Percentiles rank a stretch among this genome's conserved stretches.
phyloP scores from a whole-genome alignment of 805 yeast genomes.

The Sugiyamaella boreocaroliniensis region DNA sequence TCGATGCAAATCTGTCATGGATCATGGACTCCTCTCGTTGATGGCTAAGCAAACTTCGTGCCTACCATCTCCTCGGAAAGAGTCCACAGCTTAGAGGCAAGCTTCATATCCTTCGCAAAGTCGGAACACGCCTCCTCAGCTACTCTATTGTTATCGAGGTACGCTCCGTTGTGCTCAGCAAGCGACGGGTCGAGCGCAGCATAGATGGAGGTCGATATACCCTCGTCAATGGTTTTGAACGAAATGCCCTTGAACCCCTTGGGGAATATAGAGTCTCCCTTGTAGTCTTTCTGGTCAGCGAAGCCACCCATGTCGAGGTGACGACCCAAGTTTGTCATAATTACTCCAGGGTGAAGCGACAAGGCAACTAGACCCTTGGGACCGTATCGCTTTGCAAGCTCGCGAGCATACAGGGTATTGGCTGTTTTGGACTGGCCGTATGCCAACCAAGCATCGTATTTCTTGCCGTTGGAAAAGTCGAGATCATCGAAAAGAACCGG shows the following conservation, averaged over 20 bases:
- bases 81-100: conserved; percentile 8
- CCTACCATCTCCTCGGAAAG: conserved; percentile 4
- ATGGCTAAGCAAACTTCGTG: too few relatives aligned
- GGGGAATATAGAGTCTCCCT: background rate
- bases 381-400: conserved; percentile 2
- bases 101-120: conserved; percentile 3
- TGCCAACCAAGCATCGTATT: conserved; percentile 6
- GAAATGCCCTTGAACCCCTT: background rate
- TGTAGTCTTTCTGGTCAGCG: background rate
- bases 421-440: conserved; percentile 15
- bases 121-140: background rate
- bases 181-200: conserved; percentile 5
- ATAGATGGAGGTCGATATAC: conserved; percentile 1
- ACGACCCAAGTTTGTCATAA: conserved; percentile 7
- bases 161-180: background rate
- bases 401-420: conserved; percentile 6
- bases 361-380: conserved; percentile 7
- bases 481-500: conserved; percentile 5
- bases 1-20: too few relatives aligned
- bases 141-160: conserved; percentile 1
- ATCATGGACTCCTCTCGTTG: too few relatives aligned
- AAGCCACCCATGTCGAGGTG: conserved; percentile 4
- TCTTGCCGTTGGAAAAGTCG: conserved; percentile 2
- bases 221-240: conserved; percentile 1
- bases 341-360: conserved; percentile 10